These are phyloP conservation scores for Salix purpurea DNA, from an alignment of 345 rosid genomes.

Conservation along the genomic window DNA sequence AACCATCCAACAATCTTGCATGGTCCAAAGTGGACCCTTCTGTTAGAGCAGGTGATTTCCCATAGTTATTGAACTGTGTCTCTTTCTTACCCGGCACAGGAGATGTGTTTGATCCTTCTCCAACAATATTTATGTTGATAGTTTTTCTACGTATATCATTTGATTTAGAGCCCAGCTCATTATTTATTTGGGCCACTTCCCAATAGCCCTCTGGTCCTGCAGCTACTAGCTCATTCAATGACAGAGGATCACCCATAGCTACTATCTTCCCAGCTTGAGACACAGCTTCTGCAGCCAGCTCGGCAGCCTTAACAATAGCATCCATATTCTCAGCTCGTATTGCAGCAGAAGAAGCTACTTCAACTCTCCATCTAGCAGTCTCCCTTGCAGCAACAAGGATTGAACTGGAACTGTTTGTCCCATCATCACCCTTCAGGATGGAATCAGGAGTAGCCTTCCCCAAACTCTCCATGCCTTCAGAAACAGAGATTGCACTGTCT, in stretches of 20 bases:
- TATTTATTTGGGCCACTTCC: constrained; percentile 46
- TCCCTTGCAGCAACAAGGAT: constrained; percentile 72
- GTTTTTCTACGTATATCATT: constrained; percentile 25
- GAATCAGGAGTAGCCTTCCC: constrained; percentile 55
- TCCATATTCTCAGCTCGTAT: constrained; percentile 88
- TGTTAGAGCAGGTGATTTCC: constrained; percentile 28
- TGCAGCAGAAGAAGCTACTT: constrained; percentile 89
- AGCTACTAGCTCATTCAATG: constrained; percentile 57
- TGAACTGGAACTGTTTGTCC: constrained; percentile 48
- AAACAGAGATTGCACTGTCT: constrained; percentile 24
- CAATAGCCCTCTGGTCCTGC: constrained; percentile 72
- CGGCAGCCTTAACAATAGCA: constrained; percentile 91
- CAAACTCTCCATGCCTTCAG: constrained; percentile 29
- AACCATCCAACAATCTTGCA: constrained; percentile 36
- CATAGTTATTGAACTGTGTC: constrained; percentile 30
- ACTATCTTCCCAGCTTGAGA: constrained; percentile 90
- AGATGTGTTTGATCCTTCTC: constrained; percentile 22
- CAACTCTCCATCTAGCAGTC: constrained; percentile 75
- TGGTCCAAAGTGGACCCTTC: constrained; percentile 38
- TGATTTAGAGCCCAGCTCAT: constrained; percentile 30
- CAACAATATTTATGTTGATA: constrained; percentile 13
- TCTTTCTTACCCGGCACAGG: constrained; percentile 31
- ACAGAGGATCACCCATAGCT: constrained; percentile 71
- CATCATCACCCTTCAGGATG: constrained; percentile 50
- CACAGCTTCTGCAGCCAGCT: constrained; percentile 90